A percentile compares a stretch with the other conserved stretches of the same genome.
Conservation (phyloP, 805 yeast species). For the Wickerhamomyces mucosus region DNA sequence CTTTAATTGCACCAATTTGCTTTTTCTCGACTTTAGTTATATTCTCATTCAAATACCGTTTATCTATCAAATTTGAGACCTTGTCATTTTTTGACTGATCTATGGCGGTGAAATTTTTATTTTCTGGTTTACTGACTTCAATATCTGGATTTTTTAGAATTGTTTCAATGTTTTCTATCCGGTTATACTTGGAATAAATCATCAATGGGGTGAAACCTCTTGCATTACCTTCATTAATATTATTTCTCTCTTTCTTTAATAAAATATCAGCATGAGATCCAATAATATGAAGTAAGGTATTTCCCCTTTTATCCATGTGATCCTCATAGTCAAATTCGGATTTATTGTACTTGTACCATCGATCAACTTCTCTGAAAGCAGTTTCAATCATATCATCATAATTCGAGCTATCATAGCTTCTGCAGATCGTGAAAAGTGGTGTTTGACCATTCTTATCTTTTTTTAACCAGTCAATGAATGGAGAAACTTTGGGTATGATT, state of each 20-base stretch:
- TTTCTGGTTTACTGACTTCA: slow-evolving; percentile 27
- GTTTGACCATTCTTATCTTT: slow-evolving; percentile 64
- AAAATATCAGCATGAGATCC: slow-evolving; percentile 35
- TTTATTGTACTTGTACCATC: slow-evolving; percentile 29
- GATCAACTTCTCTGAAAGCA: slow-evolving; percentile 34
- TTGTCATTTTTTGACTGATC: slow-evolving; percentile 35
- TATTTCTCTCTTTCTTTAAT: slow-evolving; percentile 27
- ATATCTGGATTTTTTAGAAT: slow-evolving; percentile 43
- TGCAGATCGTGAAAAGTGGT: slow-evolving; percentile 63
- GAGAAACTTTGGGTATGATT: slow-evolving; percentile 46
- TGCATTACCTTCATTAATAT: slow-evolving; percentile 52
- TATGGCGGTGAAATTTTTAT: slow-evolving; percentile 25
- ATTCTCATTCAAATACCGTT: slow-evolving; percentile 12
- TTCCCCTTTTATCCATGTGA: slow-evolving; percentile 67
- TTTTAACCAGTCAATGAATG: slow-evolving; percentile 55
- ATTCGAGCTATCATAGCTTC: slow-evolving; percentile 71
- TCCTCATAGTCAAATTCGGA: slow-evolving; percentile 36
- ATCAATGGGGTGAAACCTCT: slow-evolving; percentile 61
- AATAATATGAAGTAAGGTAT: slow-evolving; percentile 68
- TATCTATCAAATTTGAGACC: slow-evolving; percentile 28
- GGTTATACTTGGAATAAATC: slow-evolving; percentile 58
- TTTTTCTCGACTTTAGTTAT: slow-evolving; percentile 15
- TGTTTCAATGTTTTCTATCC: slow-evolving; percentile 46
- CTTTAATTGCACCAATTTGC: slow-evolving; percentile 26
- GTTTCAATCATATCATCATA: slow-evolving; percentile 40